These are phyloP conservation scores for Claviceps pazoutovae DNA, from an alignment of 2,329 filamentous ascomycete species.

Conservation along the genomic window DNA sequence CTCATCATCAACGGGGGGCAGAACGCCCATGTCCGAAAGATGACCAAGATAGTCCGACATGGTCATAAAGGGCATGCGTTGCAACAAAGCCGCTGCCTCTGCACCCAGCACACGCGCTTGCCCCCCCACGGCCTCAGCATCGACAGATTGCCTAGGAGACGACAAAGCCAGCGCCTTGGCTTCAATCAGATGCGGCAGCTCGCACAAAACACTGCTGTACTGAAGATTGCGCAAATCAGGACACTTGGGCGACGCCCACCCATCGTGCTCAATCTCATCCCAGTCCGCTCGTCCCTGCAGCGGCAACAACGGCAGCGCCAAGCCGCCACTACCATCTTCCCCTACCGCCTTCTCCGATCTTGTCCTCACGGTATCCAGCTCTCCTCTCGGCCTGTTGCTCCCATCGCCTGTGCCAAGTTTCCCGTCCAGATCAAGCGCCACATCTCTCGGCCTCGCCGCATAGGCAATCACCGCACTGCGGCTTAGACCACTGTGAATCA, in stretches of 20 bases:
- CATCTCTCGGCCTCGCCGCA: conserved; percentile 31
- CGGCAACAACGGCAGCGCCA: conserved; percentile 36
- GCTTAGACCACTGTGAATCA: conserved; percentile 59
- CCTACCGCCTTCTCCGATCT: conserved; percentile 11
- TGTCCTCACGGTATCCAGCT: conserved; percentile 19
- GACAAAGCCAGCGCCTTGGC: conserved; percentile 78
- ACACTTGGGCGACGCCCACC: conserved; percentile 73
- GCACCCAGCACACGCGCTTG: conserved; percentile 38
- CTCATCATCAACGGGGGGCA: conserved; percentile 26
- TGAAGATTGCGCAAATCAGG: conserved; percentile 67
- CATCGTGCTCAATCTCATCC: conserved; percentile 73
- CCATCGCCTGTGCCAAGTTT: conserved; percentile 6
- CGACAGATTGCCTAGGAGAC: conserved; percentile 33
- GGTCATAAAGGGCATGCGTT: conserved; percentile 55
- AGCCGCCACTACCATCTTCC: background rate
- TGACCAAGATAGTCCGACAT: conserved; percentile 67
- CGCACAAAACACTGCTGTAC: conserved; percentile 66
- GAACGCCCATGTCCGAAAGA: conserved; percentile 52
- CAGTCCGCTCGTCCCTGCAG: conserved; percentile 43
- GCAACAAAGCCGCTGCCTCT: conserved; percentile 56
- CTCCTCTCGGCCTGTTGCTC: conserved; percentile 9
- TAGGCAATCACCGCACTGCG: conserved; percentile 72
- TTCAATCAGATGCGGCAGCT: conserved; percentile 82
- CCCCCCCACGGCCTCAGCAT: background rate
- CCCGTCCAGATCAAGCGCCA: conserved; percentile 8